Base-by-base conservation (phyloP, 345 rosid species). In the Microcos paniculata region DNA sequence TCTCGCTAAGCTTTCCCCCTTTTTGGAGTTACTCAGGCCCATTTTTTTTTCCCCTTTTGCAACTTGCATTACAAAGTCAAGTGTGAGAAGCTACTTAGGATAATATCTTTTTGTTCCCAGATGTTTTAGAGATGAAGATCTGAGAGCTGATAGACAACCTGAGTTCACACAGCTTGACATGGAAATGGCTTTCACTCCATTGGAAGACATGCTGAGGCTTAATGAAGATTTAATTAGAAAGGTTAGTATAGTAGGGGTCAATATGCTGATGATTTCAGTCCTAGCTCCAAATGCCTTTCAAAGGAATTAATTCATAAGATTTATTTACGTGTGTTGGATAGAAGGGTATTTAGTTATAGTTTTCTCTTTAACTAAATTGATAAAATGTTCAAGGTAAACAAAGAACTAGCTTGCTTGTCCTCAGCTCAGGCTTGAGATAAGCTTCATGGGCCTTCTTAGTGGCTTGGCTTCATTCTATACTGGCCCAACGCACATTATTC, bases 131-230 rank as follows among this genome's bases (percentile, higher is more conserved):
- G 99, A 96, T 82, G 99, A 96, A 82, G 99, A 93, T 89, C 82
- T 93, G 70, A 92, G 99, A 87, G 98, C 96, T 35, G 99, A 96
- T 81, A 92, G 99, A 67, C 99, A 96, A 79, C 99, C 99, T 51
- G 98, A 96, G 81, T 96, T 96, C 85, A 96, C 98, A 43, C 98
- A 96, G 86, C 96, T 96, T 57, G 99, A 96, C 88, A 89, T 96
- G 93, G 98, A 96, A 82, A 72, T 96, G 86, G 91, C 99, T 62
- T 93, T 96, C 81, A 89, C 88, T 81, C 93, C 97, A 46, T 80
- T 91, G 83, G 98, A 93, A 74, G 96, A 91, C 78, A 93, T 96
- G 92, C 77, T 96, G 76, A 88, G 83, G 80, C 93, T 93, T 73
- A 96, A 96, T 82, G 99, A 96, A 83, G 96, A 93, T 64, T 84